Evolutionary conservation across 208 protist genomes (phyloP).

Genomic region (Vickermania ingenoplastis): DNA sequence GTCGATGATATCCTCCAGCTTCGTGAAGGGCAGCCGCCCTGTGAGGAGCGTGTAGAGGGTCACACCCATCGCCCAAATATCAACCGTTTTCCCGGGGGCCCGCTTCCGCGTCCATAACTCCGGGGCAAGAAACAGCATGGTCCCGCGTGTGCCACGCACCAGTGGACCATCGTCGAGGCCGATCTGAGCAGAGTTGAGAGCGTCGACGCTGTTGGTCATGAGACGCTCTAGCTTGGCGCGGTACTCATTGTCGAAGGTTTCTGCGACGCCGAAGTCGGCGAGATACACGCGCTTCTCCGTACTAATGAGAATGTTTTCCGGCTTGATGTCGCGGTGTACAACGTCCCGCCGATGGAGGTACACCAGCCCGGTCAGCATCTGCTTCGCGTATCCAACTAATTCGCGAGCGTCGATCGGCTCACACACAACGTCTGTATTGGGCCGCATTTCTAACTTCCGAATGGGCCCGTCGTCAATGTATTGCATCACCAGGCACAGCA

Average conservation of each 20-base stretch:
- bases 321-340: slow-evolving; percentile 87
- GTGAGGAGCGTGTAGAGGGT: slow-evolving; percentile 86
- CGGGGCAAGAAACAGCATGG: slow-evolving; percentile 69
- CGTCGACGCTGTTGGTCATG: slow-evolving; percentile 44
- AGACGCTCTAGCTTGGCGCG: slow-evolving; percentile 28
- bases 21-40: slow-evolving; percentile 88
- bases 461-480: slow-evolving; percentile 75
- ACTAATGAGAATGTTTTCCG: slow-evolving; percentile 75
- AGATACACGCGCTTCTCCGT: slow-evolving; percentile 44
- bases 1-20: slow-evolving; percentile 42
- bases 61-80: slow-evolving; percentile 86
- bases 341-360: slow-evolving; percentile 63
- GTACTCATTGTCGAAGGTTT: slow-evolving; percentile 38
- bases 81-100: slow-evolving; percentile 70
- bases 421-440: slow-evolving; percentile 19
- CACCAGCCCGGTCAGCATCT: slow-evolving; percentile 53
- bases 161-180: slow-evolving; percentile 19
- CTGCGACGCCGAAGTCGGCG: slow-evolving; percentile 80
- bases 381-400: slow-evolving; percentile 29
- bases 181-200: slow-evolving; percentile 24
- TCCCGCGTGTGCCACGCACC: slow-evolving; percentile 55
- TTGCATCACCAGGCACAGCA: slow-evolving; percentile 90
- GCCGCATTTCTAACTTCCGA: slow-evolving; percentile 17
- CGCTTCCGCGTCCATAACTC: slow-evolving; percentile 34
- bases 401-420: slow-evolving; percentile 24